Percentiles rank a stretch among this genome's conserved stretches.
These are phyloP conservation scores for Phanerochaete carnosa DNA, from an alignment of 768 basidiomycete genomes.

Conservation along the genomic window DNA sequence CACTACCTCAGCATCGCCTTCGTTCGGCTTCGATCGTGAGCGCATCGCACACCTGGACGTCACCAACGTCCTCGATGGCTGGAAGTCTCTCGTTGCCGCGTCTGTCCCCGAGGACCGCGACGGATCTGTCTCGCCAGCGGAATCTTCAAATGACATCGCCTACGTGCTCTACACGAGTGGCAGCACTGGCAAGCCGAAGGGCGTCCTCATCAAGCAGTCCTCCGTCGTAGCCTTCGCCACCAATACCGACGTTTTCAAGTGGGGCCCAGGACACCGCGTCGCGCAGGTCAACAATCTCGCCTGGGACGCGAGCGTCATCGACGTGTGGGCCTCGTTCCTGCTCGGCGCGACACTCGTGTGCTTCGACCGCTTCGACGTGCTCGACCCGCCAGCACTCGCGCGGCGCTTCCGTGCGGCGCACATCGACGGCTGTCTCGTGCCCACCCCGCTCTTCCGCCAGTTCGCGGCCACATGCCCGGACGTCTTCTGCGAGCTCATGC, in stretches of 20 bases:
- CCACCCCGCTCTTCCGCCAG: not conserved
- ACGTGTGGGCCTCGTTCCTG: not conserved
- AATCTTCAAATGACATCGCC: not conserved
- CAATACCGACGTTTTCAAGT: not conserved
- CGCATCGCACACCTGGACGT: not conserved
- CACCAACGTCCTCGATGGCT: not conserved
- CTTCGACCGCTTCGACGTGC: not conserved
- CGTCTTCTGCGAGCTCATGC: not conserved
- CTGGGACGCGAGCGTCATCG: not conserved
- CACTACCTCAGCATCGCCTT: not conserved
- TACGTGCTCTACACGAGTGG: not conserved
- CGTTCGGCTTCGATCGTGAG: not conserved
- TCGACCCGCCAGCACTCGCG: not conserved
- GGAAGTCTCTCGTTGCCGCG: not conserved
- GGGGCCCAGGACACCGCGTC: not conserved
- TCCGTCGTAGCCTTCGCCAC: not conserved
- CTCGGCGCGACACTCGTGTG: not conserved
- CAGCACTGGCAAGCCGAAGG: not conserved
- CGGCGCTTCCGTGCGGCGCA: not conserved
- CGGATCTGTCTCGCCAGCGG: not conserved
- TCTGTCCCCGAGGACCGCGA: not conserved
- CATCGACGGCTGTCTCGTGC: not conserved
- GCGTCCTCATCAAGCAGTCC: not conserved
- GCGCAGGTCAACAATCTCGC: not conserved
- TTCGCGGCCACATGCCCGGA: not conserved